phyloP scores from a whole-genome alignment of 345 rosid species.

The Murraya paniculata region DNA sequence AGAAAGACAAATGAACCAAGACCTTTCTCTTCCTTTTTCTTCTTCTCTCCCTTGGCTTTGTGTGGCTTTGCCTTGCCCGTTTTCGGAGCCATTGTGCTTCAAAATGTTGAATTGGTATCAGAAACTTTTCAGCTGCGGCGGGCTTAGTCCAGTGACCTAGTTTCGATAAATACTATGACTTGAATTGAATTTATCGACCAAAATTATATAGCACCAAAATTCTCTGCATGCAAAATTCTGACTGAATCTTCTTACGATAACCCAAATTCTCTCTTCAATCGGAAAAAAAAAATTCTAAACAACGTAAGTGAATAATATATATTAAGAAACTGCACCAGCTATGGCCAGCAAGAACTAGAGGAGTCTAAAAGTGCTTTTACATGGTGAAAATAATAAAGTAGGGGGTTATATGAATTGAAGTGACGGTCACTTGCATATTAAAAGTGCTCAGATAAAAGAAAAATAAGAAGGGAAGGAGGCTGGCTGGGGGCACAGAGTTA shows the following conservation, averaged over 20 bases:
- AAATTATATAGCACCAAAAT: background rate
- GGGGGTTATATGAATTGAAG: background rate
- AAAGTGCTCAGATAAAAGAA: background rate
- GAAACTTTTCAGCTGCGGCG: background rate
- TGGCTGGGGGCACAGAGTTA: background rate
- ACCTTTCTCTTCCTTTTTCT: conserved; percentile 92
- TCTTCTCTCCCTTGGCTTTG: conserved; percentile 75
- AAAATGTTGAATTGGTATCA: background rate
- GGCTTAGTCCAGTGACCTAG: background rate
- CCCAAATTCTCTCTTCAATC: background rate
- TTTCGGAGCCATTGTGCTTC: conserved; percentile 76
- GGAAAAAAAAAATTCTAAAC: background rate
- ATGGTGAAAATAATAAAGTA: too few species aligned
- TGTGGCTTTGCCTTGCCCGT: conserved; percentile 75
- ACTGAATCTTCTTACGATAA: conserved; percentile 17
- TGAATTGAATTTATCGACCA: conserved; percentile 25
- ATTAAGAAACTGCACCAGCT: background rate
- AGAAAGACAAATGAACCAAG: background rate
- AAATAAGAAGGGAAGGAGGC: background rate
- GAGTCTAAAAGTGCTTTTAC: background rate
- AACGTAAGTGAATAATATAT: background rate
- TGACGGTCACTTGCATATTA: background rate
- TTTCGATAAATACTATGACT: conserved; percentile 20
- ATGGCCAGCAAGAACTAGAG: background rate
- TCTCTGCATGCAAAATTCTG: conserved; percentile 8